phyloP scores from a whole-genome alignment of 2,329 filamentous ascomycete genomes.

The Phialemonium atrogriseum region DNA sequence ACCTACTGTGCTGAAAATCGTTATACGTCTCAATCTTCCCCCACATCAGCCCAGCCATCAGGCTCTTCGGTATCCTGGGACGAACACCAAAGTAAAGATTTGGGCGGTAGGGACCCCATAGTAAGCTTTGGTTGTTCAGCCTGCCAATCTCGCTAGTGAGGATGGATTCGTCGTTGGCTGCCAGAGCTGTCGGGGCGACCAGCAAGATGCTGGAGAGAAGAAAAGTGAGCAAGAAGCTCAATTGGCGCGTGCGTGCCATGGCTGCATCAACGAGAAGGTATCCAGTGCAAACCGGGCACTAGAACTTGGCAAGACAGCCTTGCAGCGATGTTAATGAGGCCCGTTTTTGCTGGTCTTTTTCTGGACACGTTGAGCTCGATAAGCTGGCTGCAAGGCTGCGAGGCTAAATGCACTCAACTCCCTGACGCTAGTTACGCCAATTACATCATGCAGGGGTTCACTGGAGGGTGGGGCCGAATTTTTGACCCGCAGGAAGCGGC shows the following conservation, averaged over 20 bases:
- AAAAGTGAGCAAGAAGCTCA: constrained; percentile 17
- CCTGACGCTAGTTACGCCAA: too few relatives aligned
- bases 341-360: too few relatives aligned
- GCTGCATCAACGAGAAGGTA: constrained; percentile 1
- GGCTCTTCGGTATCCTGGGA: constrained; percentile 70
- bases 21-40: constrained; percentile 71
- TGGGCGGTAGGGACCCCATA: constrained; percentile 93
- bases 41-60: constrained; percentile 85
- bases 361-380: not conserved
- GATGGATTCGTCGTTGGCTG: constrained; percentile 23
- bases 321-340: too few relatives aligned
- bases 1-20: constrained; percentile 66
- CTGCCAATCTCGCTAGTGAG: constrained; percentile 41
- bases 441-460: too few relatives aligned
- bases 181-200: constrained; percentile 6
- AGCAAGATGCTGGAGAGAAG: constrained; percentile 14
- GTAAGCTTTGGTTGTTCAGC: constrained; percentile 69
- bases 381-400: too few relatives aligned
- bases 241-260: constrained; percentile 17
- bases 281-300: too few relatives aligned
- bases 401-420: too few relatives aligned
- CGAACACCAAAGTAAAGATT: constrained; percentile 92
- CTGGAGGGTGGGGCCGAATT: too few relatives aligned
- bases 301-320: too few relatives aligned
- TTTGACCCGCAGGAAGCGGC: too few relatives aligned